Percentiles rank a stretch among this genome's conserved stretches.
Evolutionary conservation across 371 early-diverging fungal genomes (phyloP).

Genomic region (Apophysomyces ossiformis): DNA sequence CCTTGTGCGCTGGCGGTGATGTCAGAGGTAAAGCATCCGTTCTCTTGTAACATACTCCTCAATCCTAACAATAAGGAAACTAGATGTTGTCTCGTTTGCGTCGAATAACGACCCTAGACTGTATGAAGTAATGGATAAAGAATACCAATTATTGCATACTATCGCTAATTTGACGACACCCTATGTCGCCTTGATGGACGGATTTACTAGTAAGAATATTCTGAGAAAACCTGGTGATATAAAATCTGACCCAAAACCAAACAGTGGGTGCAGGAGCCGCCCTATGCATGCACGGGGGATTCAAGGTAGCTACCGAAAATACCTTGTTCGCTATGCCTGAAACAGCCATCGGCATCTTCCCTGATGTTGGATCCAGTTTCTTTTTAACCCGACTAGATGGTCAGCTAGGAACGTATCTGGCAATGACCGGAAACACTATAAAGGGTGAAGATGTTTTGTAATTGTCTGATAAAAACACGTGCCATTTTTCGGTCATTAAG

Average conservation of each 20-base stretch:
- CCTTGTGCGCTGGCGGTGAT: conserved; percentile 97
- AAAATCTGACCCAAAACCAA: background rate
- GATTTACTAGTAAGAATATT: conserved; percentile 73
- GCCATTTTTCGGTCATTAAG: conserved; percentile 32
- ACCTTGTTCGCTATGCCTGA: conserved; percentile 91
- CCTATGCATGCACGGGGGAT: conserved; percentile 86
- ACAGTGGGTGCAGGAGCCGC: conserved; percentile 93
- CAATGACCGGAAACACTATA: conserved; percentile 77
- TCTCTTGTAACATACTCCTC: too few species aligned
- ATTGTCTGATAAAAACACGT: conserved; percentile 13
- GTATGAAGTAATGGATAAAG: background rate
- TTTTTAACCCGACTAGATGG: conserved; percentile 87
- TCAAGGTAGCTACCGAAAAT: conserved; percentile 88
- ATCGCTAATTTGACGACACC: conserved; percentile 82
- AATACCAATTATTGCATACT: conserved; percentile 8
- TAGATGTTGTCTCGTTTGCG: background rate
- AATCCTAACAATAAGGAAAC: background rate
- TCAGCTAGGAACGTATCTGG: conserved; percentile 83
- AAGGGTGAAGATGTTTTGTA: conserved; percentile 80
- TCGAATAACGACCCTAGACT: background rate
- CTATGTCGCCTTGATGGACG: conserved; percentile 81
- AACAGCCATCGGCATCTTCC: conserved; percentile 86
- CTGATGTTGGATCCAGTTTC: conserved; percentile 91
- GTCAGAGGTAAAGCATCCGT: conserved; percentile 65
- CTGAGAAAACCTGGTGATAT: too few species aligned